Base-by-base conservation (phyloP, 202 grass and related monocot species). In the Bolboschoenoplectus hybrid region DNA sequence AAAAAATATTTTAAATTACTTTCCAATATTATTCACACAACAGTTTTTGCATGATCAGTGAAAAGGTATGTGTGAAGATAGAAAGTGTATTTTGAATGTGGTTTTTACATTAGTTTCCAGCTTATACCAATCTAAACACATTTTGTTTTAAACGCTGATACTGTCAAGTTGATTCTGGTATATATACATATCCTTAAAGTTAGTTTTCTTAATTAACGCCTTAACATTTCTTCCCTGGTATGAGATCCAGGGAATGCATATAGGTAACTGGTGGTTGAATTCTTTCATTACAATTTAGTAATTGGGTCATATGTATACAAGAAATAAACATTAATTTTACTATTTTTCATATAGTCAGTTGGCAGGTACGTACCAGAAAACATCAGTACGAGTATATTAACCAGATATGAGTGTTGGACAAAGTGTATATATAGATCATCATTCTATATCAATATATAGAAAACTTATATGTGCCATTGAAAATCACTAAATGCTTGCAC, bases 391-490 rank as follows among this genome's bases (percentile, higher is more conserved):
- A 2, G 49, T 58, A 26, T 17, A 58, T 16, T 58, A 38, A 11
- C 9, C 20, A 66, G 3, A 66, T 13, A 66, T 46, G 44, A 46
- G 44, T 46, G 44, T 46, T 46, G 44, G 44, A 46, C 7, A 46
- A 46, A 46, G 7, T 26, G 26, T 26, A 26, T 26, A 26, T 26
- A 26, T 26, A 26, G 26, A 26, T 20, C 63, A 35, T 35, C 63
- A 36, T 65, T 36, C 63, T 34, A 65, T 65, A 65, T 65, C 9
- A 36, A 65, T 65, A 65, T 65, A 61, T 65, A 65, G 26, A 65
- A 32, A 36, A 35, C 17, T 49, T 10, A 52, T 76, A 3, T 38
- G 69, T 19, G 14, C 67, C 4, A 45, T 3, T 9, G 16, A 38
- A 46, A 71, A 45, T 71, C 67, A 71, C 14, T n/a, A 44, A 9